Percentiles rank a stretch among this genome's conserved stretches.
Evolutionary conservation across 2,329 filamentous ascomycete species (phyloP).

Genomic region (Scopulariopsis brevicaulis): DNA sequence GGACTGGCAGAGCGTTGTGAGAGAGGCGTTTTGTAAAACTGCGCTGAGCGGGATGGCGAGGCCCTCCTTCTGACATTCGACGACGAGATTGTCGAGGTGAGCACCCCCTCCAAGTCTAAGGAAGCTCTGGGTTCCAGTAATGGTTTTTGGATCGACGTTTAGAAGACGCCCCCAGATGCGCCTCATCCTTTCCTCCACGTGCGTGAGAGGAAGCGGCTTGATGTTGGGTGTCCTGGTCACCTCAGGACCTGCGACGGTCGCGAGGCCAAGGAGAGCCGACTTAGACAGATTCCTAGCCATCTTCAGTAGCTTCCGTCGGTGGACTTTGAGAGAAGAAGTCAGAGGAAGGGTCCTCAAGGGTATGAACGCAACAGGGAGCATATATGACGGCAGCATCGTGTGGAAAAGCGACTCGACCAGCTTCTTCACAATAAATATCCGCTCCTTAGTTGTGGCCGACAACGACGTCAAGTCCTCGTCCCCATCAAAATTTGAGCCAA

Average conservation of each 20-base stretch:
- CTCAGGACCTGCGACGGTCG: conserved; percentile 21
- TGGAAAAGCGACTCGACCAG: conserved; percentile 29
- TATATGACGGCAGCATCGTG: conserved; percentile 23
- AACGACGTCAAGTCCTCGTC: conserved; percentile 25
- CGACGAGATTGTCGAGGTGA: conserved; percentile 29
- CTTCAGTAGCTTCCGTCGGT: conserved; percentile 33
- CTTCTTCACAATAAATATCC: conserved; percentile 28
- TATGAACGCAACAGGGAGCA: conserved; percentile 35
- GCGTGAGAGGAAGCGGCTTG: conserved; percentile 35
- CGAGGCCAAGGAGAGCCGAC: conserved; percentile 29
- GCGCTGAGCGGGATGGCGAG: conserved; percentile 28
- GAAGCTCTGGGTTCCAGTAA: conserved; percentile 31
- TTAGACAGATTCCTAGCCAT: conserved; percentile 28
- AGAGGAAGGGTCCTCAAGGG: conserved; percentile 35
- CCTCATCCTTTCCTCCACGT: conserved; percentile 33
- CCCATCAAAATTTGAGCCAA: conserved; percentile 26
- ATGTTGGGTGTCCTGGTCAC: conserved; percentile 22
- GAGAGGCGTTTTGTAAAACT: conserved; percentile 25
- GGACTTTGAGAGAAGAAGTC: conserved; percentile 37
- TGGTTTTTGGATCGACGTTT: conserved; percentile 22
- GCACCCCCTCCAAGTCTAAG: conserved; percentile 33
- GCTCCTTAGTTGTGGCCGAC: conserved; percentile 25
- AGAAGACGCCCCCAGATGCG: conserved; percentile 34
- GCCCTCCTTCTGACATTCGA: conserved; percentile 29
- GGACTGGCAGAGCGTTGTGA: conserved; percentile 33